Percentiles rank a stretch among this genome's conserved stretches.
Evolutionary conservation across 75 land plant species (phyloP).

Genomic region (Gnetum montanum): DNA sequence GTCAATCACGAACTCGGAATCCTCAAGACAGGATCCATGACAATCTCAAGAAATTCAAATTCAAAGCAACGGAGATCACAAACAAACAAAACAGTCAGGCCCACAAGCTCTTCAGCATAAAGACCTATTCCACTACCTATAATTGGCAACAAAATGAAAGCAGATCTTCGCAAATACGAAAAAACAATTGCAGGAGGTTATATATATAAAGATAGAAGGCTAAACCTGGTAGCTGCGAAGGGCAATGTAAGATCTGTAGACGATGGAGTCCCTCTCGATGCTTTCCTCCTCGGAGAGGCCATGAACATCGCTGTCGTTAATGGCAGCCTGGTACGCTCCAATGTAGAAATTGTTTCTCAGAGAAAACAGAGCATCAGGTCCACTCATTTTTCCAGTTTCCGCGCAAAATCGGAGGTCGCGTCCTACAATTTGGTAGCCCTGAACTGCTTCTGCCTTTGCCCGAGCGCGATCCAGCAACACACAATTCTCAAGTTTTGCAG

Average conservation of each 20-base stretch:
- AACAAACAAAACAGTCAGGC: not conserved
- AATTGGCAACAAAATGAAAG: not conserved
- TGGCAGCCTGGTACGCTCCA: constrained; percentile 91
- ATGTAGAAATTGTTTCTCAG: constrained; percentile 84
- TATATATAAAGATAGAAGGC: not conserved
- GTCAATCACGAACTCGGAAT: constrained; percentile 11
- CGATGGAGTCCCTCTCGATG: constrained; percentile 74
- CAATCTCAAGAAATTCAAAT: not conserved
- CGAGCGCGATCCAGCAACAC: too few relatives aligned
- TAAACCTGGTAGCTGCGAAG: constrained; percentile 75
- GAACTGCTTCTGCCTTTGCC: too few relatives aligned
- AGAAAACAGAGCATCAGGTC: constrained; percentile 67
- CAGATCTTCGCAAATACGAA: not conserved
- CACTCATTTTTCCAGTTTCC: constrained; percentile 9
- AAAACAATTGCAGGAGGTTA: too few relatives aligned
- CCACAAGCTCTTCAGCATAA: not conserved
- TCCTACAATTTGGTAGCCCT: too few relatives aligned
- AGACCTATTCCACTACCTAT: too few relatives aligned
- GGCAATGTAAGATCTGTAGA: constrained; percentile 92
- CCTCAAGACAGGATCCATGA: constrained; percentile 10
- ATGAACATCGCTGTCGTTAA: constrained; percentile 77
- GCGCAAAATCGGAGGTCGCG: too few relatives aligned
- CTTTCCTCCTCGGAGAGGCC: constrained; percentile 70
- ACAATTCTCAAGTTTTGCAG: too few relatives aligned
- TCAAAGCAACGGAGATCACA: not conserved